These are phyloP conservation scores for Talaromyces adpressus DNA, from an alignment of 495 filamentous ascomycete species.

Conservation along the genomic window DNA sequence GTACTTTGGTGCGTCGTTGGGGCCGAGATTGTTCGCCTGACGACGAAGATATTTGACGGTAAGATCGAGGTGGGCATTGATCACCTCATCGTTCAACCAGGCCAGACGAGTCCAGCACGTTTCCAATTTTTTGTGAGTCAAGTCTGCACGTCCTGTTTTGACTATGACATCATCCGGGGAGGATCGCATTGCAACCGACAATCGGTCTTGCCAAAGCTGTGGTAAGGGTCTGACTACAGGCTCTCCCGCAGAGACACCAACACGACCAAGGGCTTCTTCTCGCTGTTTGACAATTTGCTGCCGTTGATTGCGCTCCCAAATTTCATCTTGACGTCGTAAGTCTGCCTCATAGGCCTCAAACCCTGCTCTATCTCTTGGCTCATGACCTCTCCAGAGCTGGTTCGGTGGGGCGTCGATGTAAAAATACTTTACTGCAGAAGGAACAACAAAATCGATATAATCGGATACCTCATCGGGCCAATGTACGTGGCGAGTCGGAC, in stretches of 20 bases:
- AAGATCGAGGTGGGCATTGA: slow-evolving; percentile 59
- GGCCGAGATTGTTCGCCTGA: slow-evolving; percentile 32
- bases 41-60: slow-evolving; percentile 55
- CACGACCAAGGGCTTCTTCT: slow-evolving; percentile 10
- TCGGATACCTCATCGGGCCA: neutral
- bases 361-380: neutral
- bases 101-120: slow-evolving; percentile 41
- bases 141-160: slow-evolving; percentile 45
- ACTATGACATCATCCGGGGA: slow-evolving; percentile 25
- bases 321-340: slow-evolving; percentile 5
- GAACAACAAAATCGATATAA: neutral
- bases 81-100: slow-evolving; percentile 83
- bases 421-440: neutral
- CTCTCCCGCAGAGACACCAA: slow-evolving; percentile 20
- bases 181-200: slow-evolving; percentile 17
- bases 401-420: neutral
- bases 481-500: neutral
- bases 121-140: slow-evolving; percentile 56
- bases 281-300: slow-evolving; percentile 9
- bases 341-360: neutral
- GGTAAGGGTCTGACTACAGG: slow-evolving; percentile 36
- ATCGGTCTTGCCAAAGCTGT: slow-evolving; percentile 33
- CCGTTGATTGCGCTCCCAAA: neutral
- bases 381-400: neutral
- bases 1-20: slow-evolving; percentile 51